These are phyloP conservation scores for Solanum hybrid DNA, from an alignment of 305 asterid species.

Conservation along the genomic window DNA sequence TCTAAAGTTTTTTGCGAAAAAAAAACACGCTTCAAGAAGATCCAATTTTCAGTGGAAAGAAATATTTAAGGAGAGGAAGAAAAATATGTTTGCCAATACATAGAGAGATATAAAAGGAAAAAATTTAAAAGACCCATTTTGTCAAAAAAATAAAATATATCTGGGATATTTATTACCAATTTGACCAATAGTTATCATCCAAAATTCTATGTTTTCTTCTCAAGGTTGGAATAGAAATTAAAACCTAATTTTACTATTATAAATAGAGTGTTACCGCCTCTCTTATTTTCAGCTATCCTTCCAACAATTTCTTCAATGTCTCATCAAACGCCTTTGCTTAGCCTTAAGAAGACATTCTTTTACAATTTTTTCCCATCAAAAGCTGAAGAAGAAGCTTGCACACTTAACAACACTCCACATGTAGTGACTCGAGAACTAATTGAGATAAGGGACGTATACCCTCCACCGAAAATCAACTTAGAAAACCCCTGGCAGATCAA, in stretches of 20 bases:
- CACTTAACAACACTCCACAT: background rate
- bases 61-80: background rate
- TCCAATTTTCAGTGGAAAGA: background rate
- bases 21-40: background rate
- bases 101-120: background rate
- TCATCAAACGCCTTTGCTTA: background rate
- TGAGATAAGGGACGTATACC: background rate
- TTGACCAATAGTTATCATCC: background rate
- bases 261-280: background rate
- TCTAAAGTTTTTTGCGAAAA: background rate
- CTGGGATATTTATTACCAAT: background rate
- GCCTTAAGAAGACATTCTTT: background rate
- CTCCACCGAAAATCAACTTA: background rate
- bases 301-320: background rate
- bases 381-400: background rate
- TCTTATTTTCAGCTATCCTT: background rate
- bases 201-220: background rate
- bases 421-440: background rate
- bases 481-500: background rate
- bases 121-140: background rate
- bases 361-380: background rate
- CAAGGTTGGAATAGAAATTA: background rate
- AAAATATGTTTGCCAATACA: background rate
- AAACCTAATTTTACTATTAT: background rate
- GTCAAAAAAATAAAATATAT: background rate